Evolutionary conservation across 2,329 filamentous ascomycete species (phyloP), one percentile per base, ranked within the genome.

Genomic region (Fonsecaea pedrosoi): DNA sequence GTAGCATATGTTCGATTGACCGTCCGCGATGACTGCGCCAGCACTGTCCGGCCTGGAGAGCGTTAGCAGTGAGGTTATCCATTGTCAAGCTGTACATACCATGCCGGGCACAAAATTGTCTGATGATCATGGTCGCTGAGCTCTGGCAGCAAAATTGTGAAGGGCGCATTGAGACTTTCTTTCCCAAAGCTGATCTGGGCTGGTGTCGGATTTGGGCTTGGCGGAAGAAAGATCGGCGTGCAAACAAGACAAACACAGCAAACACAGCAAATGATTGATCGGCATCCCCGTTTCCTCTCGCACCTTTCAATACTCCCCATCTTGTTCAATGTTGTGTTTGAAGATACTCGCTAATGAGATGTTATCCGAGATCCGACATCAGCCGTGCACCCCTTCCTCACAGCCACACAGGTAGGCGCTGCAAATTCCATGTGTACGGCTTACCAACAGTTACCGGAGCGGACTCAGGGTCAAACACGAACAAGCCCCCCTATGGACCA

Each of bases 91-190:
- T 37, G 30, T 32, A 66, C 66, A 35, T 68, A 71, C 71, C 71
- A 68, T 73, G 71, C 54, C 71, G 71, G 62, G 60, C 66, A 50
- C 70, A 70, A 32, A 71, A 66, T 34, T 72, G 70, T 67, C 71
- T 63, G 65, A 73, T 50, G 65, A 73, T 72, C 71, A 73, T 73
- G 25, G 21, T 55, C 48, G 58, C 50, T 55, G 57, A 38, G 3
- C 35, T 32, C 13, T 55, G 45, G 25, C 34, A 40, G 34, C 59
- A 54, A 54, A 54, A 18, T 30, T 38, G 18, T n/a, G 42, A 3
- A n/a, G 12, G 7, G 18, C 21, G 18, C 38, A 38, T 53, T 53
- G 45, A 61, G 48, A 53, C 10, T 42, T 38, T 38, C 34, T 37
- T 30, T 18, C 13, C 37, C 37, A 37, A 56, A 62, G 60, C 60